phyloP scores from a whole-genome alignment of 345 rosid species.

The Pugionium cornutum region DNA sequence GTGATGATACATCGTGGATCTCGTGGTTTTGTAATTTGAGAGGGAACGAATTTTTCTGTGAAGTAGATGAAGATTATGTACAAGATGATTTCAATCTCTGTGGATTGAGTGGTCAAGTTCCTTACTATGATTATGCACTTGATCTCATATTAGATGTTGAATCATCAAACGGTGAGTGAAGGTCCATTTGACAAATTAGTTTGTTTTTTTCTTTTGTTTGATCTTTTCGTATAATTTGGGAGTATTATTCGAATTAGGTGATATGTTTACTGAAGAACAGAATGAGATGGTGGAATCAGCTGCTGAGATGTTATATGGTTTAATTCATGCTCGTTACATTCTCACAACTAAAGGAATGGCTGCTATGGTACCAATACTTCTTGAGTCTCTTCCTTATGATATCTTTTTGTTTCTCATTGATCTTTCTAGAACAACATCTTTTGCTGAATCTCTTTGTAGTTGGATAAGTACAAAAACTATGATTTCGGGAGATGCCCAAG shows the following conservation, averaged over 20 bases:
- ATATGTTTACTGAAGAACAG: slow-evolving; percentile 94
- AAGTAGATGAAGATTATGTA: slow-evolving; percentile 94
- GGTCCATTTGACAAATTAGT: not conserved
- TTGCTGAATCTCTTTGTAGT: slow-evolving; percentile 46
- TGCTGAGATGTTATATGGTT: slow-evolving; percentile 95
- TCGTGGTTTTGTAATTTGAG: slow-evolving; percentile 97
- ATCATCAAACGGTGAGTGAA: slow-evolving; percentile 77
- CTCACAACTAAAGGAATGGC: slow-evolving; percentile 92
- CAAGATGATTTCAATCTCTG: slow-evolving; percentile 98
- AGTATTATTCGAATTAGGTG: slow-evolving; percentile 48
- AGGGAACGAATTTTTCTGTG: slow-evolving; percentile 96
- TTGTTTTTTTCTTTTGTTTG: not conserved
- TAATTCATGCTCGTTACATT: slow-evolving; percentile 89
- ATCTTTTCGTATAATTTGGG: not conserved
- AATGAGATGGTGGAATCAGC: slow-evolving; percentile 96
- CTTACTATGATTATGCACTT: slow-evolving; percentile 58
- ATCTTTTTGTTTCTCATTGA: not conserved
- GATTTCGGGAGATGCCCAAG: no score
- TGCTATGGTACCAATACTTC: slow-evolving; percentile 64
- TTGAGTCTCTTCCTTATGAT: not conserved
- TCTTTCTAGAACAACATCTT: not conserved
- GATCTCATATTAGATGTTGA: slow-evolving; percentile 90
- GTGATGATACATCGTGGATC: slow-evolving; percentile 94
- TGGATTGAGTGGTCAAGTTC: slow-evolving; percentile 72
- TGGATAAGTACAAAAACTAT: slow-evolving; percentile 58